Conservation (phyloP, 2,329 filamentous ascomycete genomes). For the Fusarium musae region DNA sequence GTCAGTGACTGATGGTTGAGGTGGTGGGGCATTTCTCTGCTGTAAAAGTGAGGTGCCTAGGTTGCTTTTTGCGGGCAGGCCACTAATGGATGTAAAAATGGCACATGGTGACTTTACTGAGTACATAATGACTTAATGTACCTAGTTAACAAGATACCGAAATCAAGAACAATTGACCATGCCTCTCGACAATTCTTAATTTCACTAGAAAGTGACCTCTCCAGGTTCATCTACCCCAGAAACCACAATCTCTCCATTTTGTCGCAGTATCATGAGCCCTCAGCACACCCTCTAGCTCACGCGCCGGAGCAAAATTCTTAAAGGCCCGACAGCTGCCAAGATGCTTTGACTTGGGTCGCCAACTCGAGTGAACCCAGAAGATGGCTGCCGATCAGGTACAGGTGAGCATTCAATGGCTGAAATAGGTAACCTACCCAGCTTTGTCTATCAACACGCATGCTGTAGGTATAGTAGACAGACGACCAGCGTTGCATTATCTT, state of each 20-base stretch:
- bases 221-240: background rate
- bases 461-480: constrained; percentile 13
- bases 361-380: constrained; percentile 20
- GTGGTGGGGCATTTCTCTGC: constrained; percentile 27
- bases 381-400: constrained; percentile 43
- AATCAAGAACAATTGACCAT: constrained; percentile 11
- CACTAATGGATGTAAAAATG: constrained; percentile 15
- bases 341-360: constrained; percentile 13
- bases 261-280: background rate
- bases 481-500: constrained; percentile 6
- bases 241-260: background rate
- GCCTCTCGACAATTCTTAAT: background rate
- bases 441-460: constrained; percentile 18
- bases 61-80: constrained; percentile 22
- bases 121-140: background rate
- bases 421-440: background rate
- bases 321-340: constrained; percentile 38
- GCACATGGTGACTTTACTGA: constrained; percentile 32
- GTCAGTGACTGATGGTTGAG: background rate
- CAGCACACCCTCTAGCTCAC: constrained; percentile 26
- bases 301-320: constrained; percentile 17
- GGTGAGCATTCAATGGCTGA: constrained; percentile 36
- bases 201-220: background rate
- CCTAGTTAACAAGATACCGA: background rate
- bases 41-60: constrained; percentile 18